These are phyloP conservation scores for Raffaelea ambrosiae DNA, from an alignment of 2,329 filamentous ascomycete genomes.

Conservation along the genomic window DNA sequence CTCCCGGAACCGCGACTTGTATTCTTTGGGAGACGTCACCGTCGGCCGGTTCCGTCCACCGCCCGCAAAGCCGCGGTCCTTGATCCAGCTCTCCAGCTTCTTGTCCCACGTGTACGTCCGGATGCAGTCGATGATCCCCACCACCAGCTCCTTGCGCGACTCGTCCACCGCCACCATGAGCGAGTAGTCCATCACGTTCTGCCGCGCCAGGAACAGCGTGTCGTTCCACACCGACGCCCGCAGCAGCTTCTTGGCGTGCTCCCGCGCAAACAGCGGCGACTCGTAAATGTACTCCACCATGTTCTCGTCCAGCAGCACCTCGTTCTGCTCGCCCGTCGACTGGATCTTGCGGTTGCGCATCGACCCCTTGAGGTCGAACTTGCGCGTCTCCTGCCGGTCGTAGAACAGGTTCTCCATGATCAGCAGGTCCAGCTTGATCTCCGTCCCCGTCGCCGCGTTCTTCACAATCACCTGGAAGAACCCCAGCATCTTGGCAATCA, in stretches of 20 bases:
- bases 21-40: slow-evolving; percentile 94
- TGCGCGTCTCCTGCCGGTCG: slow-evolving; percentile 79
- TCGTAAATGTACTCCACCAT: slow-evolving; percentile 99
- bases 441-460: slow-evolving; percentile 81
- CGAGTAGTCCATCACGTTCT: slow-evolving; percentile 99
- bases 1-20: slow-evolving; percentile 90
- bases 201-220: slow-evolving; percentile 84
- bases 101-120: slow-evolving; percentile 99
- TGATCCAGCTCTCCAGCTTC: slow-evolving; percentile 99
- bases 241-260: slow-evolving; percentile 91
- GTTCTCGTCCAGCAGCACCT: slow-evolving; percentile 94
- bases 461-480: slow-evolving; percentile 98
- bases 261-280: slow-evolving; percentile 85
- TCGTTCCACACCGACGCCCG: slow-evolving; percentile 94
- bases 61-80: slow-evolving; percentile 78
- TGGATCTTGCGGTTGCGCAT: slow-evolving; percentile 99
- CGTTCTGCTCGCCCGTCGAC: slow-evolving; percentile 88
- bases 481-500: slow-evolving; percentile 98
- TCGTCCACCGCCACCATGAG: slow-evolving; percentile 98
- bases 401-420: slow-evolving; percentile 99
- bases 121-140: slow-evolving; percentile 98
- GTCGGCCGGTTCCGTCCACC: slow-evolving; percentile 78
- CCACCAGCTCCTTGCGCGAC: slow-evolving; percentile 77
- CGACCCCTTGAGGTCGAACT: slow-evolving; percentile 93
- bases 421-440: slow-evolving; percentile 89